Evolutionary conservation across 352 stramenopile genomes (phyloP).

Genomic region (Globisporangium emineosum): DNA sequence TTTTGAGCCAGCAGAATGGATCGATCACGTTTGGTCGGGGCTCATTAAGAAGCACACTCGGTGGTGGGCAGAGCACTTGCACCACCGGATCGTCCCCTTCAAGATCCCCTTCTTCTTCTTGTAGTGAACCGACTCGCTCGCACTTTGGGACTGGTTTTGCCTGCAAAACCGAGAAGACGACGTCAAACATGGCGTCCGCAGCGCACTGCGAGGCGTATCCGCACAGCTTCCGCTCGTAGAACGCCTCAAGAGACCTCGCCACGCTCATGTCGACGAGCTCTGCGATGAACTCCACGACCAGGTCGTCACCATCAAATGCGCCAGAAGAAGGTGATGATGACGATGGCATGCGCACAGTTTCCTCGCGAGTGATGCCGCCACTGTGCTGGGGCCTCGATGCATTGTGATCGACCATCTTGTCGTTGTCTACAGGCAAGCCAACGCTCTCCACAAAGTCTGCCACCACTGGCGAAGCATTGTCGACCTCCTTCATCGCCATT

Average conservation of each 20-base stretch:
- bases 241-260: constrained; percentile 21
- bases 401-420: background rate
- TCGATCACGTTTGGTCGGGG: constrained; percentile 6
- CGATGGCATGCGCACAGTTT: background rate
- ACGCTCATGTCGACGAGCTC: constrained; percentile 24
- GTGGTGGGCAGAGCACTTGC: background rate
- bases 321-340: background rate
- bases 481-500: background rate
- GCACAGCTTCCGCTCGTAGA: constrained; percentile 27
- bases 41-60: background rate
- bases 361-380: too few species aligned
- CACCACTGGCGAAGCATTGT: background rate
- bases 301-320: constrained; percentile 13
- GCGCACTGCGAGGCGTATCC: constrained; percentile 25
- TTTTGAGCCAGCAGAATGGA: constrained; percentile 3
- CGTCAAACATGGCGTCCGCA: constrained; percentile 20
- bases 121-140: background rate
- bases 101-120: background rate
- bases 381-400: background rate
- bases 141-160: background rate
- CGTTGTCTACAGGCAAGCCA: background rate
- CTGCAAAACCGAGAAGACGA: constrained; percentile 8
- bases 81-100: constrained; percentile 8
- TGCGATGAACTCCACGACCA: constrained; percentile 16
- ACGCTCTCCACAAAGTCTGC: background rate